Evolutionary conservation across 2,329 filamentous ascomycete species (phyloP).

Genomic region (Pseudocercospora musae): DNA sequence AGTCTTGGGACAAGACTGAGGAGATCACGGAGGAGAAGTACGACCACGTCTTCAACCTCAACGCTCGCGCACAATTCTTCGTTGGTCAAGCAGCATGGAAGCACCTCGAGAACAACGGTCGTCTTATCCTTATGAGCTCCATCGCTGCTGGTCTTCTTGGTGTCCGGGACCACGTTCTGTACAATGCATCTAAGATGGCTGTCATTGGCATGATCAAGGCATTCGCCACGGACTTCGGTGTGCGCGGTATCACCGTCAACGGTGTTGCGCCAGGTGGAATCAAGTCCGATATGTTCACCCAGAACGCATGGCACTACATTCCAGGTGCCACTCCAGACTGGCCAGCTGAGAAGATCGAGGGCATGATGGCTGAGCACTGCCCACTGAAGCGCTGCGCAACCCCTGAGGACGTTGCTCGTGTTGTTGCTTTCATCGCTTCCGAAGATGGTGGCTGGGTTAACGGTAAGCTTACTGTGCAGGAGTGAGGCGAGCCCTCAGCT

Average conservation of each 20-base stretch:
- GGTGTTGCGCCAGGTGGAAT: constrained; percentile 70
- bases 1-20: constrained; percentile 65
- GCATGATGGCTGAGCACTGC: constrained; percentile 49
- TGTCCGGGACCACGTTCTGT: constrained; percentile 68
- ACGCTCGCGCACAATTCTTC: constrained; percentile 71
- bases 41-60: constrained; percentile 67
- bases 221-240: constrained; percentile 69
- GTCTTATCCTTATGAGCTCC: constrained; percentile 71
- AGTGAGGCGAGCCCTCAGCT: neutral
- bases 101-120: constrained; percentile 65
- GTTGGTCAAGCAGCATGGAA: constrained; percentile 72
- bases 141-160: constrained; percentile 66
- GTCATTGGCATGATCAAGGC: constrained; percentile 70
- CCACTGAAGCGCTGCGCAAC: constrained; percentile 49
- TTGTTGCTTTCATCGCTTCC: constrained; percentile 39
- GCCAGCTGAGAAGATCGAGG: constrained; percentile 50
- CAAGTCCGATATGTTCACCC: constrained; percentile 73
- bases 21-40: constrained; percentile 68
- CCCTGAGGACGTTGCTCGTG: constrained; percentile 44
- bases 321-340: constrained; percentile 49
- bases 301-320: constrained; percentile 41
- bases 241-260: constrained; percentile 66
- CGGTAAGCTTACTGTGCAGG: constrained; percentile 24
- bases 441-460: constrained; percentile 43
- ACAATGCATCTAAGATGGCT: constrained; percentile 69